Evolutionary conservation across 352 stramenopile genomes (phyloP).

Genomic region (Globisporangium middletonii): DNA sequence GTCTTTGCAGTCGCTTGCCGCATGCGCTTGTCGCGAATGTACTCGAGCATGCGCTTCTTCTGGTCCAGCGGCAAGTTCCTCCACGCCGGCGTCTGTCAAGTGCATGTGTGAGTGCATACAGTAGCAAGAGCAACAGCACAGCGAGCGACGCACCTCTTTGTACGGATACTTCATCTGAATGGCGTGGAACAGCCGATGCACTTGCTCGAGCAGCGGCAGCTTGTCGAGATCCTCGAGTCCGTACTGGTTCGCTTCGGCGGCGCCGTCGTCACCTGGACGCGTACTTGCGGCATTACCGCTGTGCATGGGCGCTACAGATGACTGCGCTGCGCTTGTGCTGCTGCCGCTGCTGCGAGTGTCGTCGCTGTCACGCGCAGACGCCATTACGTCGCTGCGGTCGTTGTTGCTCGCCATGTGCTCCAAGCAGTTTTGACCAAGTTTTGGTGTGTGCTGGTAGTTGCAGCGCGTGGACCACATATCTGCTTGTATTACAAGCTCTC

Average conservation of each 20-base stretch:
- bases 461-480: too few relatives aligned
- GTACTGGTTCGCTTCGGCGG: constrained; percentile 42
- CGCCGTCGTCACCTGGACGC: background rate
- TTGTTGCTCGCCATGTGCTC: background rate
- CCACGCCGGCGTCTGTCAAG: constrained; percentile 61
- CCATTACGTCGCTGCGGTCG: background rate
- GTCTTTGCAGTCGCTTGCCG: constrained; percentile 17
- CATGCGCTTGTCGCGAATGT: constrained; percentile 66
- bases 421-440: background rate
- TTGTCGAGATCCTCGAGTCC: constrained; percentile 55
- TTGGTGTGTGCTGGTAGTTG: too few relatives aligned
- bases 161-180: constrained; percentile 82
- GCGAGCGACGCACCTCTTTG: constrained; percentile 40
- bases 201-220: constrained; percentile 76
- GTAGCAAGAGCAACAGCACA: background rate
- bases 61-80: constrained; percentile 66
- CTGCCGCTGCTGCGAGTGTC: background rate
- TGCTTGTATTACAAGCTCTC: background rate
- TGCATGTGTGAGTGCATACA: background rate
- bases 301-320: background rate
- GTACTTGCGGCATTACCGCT: background rate
- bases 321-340: background rate
- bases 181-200: constrained; percentile 80
- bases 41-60: constrained; percentile 76
- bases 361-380: background rate